These are phyloP conservation scores for Lactarius akahatsu DNA, from an alignment of 768 basidiomycete genomes.

Conservation along the genomic window DNA sequence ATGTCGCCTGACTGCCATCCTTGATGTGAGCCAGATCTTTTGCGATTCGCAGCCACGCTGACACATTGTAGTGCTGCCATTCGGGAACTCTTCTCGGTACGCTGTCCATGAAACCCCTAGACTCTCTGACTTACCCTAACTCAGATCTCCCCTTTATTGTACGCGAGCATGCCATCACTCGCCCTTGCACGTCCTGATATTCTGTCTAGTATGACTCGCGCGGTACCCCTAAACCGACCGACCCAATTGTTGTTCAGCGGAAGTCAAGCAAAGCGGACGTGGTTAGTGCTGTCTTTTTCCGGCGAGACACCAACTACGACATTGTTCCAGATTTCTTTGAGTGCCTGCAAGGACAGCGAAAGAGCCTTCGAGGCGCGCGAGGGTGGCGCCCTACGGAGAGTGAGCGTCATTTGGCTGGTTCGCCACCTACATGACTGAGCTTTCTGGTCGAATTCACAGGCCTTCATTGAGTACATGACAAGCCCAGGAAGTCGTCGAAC, in stretches of 20 bases:
- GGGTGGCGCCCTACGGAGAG: constrained; percentile 5
- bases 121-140: neutral
- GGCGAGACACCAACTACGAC: neutral
- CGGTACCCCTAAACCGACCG: neutral
- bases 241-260: too few relatives aligned
- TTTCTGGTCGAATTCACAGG: neutral
- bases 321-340: constrained; percentile 4
- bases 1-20: constrained; percentile 18
- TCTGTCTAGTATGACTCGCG: neutral
- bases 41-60: neutral
- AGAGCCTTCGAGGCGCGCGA: neutral
- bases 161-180: neutral
- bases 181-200: neutral
- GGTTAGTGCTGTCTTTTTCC: neutral
- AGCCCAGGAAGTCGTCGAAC: neutral
- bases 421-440: neutral
- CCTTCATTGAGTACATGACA: constrained; percentile 1
- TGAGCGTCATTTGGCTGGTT: neutral
- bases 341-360: neutral
- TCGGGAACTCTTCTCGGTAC: constrained; percentile 11
- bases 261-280: neutral
- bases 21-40: constrained; percentile 5
- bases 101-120: neutral
- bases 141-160: constrained; percentile 13
- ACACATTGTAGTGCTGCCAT: constrained; percentile 2